Percentiles rank a stretch among this genome's conserved stretches.
phyloP scores from a whole-genome alignment of 768 basidiomycete species.

The Macrolepiota albuminosa region DNA sequence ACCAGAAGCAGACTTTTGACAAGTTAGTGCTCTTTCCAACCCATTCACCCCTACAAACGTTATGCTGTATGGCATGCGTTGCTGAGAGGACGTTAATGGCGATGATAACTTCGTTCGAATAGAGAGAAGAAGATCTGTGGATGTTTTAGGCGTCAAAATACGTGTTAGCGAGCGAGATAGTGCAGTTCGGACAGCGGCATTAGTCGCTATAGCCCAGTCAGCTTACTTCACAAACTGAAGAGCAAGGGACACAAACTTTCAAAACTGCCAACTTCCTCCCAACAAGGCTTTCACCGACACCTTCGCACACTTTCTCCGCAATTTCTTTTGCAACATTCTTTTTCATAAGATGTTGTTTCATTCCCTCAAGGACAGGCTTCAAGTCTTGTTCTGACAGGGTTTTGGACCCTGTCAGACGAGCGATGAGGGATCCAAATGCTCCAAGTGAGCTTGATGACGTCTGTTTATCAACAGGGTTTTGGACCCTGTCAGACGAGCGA shows the following conservation, averaged over 20 bases:
- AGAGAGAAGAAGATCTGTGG: conserved; percentile 91
- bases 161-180: conserved; percentile 85
- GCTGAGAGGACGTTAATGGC: conserved; percentile 67
- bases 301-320: conserved; percentile 89
- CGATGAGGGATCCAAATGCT: conserved; percentile 73
- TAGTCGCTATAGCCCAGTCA: conserved; percentile 57
- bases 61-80: conserved; percentile 84
- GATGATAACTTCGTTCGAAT: conserved; percentile 85
- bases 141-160: conserved; percentile 94
- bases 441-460: conserved; percentile 47
- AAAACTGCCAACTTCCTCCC: conserved; percentile 91
- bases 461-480: conserved; percentile 54
- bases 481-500: conserved; percentile 81
- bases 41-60: conserved; percentile 97
- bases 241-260: conserved; percentile 54
- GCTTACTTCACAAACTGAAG: conserved; percentile 7
- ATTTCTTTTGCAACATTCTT: conserved; percentile 99
- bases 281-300: conserved; percentile 84
- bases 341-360: conserved; percentile 98
- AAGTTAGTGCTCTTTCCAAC: conserved; percentile 99
- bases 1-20: conserved; percentile 98
- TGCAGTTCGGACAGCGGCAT: conserved; percentile 75
- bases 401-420: conserved; percentile 82
- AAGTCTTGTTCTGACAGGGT: conserved; percentile 78
- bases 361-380: conserved; percentile 82